Percentiles rank a stretch among this genome's conserved stretches.
phyloP scores from a whole-genome alignment of 2,329 filamentous ascomycete species.

The Hymenoscyphus salicellus region DNA sequence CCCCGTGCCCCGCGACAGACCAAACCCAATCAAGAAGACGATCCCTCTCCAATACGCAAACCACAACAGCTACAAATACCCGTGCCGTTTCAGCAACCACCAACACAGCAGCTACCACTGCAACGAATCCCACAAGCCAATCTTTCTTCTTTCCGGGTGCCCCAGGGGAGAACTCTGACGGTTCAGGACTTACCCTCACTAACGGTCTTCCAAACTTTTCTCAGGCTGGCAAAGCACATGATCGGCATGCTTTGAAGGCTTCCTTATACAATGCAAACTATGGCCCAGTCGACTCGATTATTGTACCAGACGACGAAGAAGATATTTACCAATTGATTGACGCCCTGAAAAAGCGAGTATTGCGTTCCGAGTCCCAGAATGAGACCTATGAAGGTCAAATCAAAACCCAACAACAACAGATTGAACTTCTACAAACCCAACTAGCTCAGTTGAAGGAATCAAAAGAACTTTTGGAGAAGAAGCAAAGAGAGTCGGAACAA shows the following conservation, averaged over 20 bases:
- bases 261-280: slow-evolving; percentile 33
- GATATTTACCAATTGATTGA: slow-evolving; percentile 59
- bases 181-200: slow-evolving; percentile 51
- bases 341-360: slow-evolving; percentile 55
- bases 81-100: slow-evolving; percentile 9
- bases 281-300: slow-evolving; percentile 50
- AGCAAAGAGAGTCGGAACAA: background rate
- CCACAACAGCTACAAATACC: slow-evolving; percentile 19
- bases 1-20: background rate
- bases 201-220: slow-evolving; percentile 43
- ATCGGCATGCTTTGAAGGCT: slow-evolving; percentile 47
- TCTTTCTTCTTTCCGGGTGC: slow-evolving; percentile 61
- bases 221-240: slow-evolving; percentile 48
- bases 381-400: slow-evolving; percentile 37
- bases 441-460: background rate
- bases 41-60: background rate
- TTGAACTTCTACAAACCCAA: background rate
- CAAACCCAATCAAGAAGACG: slow-evolving; percentile 1
- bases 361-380: slow-evolving; percentile 54
- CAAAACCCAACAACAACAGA: background rate
- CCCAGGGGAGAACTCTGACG: slow-evolving; percentile 55
- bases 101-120: slow-evolving; percentile 35
- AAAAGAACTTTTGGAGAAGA: background rate
- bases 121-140: slow-evolving; percentile 51
- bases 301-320: slow-evolving; percentile 60